phyloP scores from a whole-genome alignment of 2,329 filamentous ascomycete genomes.

The Nemania sp. region DNA sequence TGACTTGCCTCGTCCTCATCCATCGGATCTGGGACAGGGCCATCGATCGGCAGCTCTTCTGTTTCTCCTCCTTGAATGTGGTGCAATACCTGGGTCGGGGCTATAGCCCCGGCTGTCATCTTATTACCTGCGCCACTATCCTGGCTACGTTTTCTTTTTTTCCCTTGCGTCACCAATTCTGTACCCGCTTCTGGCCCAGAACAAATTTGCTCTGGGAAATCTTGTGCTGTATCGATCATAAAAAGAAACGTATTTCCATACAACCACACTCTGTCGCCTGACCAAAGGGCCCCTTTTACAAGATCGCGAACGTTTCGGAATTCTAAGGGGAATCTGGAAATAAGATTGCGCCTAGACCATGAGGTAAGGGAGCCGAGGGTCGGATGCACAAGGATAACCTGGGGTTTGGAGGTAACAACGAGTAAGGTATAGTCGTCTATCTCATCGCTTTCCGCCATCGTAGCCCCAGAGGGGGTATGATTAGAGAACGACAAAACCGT shows the following conservation, averaged over 20 bases:
- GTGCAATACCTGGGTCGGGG: constrained; percentile 48
- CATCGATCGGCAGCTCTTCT: constrained; percentile 48
- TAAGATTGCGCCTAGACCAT: constrained; percentile 88
- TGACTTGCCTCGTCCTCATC: constrained; percentile 49
- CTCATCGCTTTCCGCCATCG: constrained; percentile 46
- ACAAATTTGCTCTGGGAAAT: constrained; percentile 64
- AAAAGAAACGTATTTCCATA: constrained; percentile 89
- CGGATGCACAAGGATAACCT: constrained; percentile 83
- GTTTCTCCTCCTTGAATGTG: constrained; percentile 37
- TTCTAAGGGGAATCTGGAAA: constrained; percentile 77
- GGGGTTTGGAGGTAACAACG: constrained; percentile 65
- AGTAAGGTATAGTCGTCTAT: constrained; percentile 64
- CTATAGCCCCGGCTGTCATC: constrained; percentile 59
- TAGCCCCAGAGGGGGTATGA: constrained; percentile 55
- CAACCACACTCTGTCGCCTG: constrained; percentile 82
- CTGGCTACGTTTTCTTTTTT: constrained; percentile 67
- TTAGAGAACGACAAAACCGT: constrained; percentile 76
- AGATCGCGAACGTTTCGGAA: constrained; percentile 82
- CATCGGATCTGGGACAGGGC: constrained; percentile 45
- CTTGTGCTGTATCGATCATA: constrained; percentile 87
- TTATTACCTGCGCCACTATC: constrained; percentile 66
- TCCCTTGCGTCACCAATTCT: constrained; percentile 50
- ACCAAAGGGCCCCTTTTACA: constrained; percentile 88
- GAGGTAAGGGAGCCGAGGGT: constrained; percentile 80
- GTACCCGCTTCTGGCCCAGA: constrained; percentile 46